phyloP scores from a whole-genome alignment of 1,284 basidiomycete genomes.

The Ustilago sp. region DNA sequence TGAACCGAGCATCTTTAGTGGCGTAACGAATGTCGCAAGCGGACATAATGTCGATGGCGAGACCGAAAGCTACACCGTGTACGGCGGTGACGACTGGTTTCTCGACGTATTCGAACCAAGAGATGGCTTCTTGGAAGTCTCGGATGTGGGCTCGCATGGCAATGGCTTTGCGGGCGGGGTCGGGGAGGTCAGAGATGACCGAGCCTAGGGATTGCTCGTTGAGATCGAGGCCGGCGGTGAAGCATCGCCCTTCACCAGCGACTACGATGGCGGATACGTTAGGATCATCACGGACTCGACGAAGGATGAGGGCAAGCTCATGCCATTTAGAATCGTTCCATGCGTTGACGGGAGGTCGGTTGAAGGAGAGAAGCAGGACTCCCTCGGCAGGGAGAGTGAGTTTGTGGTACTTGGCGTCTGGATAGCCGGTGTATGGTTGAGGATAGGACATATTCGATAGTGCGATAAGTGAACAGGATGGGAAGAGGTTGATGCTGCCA shows the following conservation, averaged over 20 bases:
- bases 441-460: constrained; percentile 45
- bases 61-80: constrained; percentile 81
- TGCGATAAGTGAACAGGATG: not conserved
- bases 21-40: constrained; percentile 86
- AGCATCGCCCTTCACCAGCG: constrained; percentile 62
- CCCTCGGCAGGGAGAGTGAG: constrained; percentile 51
- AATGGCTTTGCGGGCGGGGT: constrained; percentile 62
- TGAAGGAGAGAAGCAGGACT: constrained; percentile 63
- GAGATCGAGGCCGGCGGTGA: constrained; percentile 69
- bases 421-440: constrained; percentile 39
- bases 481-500: not conserved
- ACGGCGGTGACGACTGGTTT: constrained; percentile 88
- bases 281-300: constrained; percentile 52
- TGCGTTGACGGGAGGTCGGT: constrained; percentile 64
- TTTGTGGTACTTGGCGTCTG: constrained; percentile 52
- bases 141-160: constrained; percentile 58
- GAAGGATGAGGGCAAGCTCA: constrained; percentile 62
- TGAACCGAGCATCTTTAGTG: constrained; percentile 76
- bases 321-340: constrained; percentile 64
- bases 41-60: constrained; percentile 80
- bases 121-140: constrained; percentile 68
- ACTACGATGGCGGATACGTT: constrained; percentile 66
- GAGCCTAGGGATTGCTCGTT: constrained; percentile 31
- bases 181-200: constrained; percentile 40
- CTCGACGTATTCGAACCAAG: constrained; percentile 74